These are phyloP conservation scores for Lagerstroemia speciosa DNA, from an alignment of 345 rosid genomes.

Conservation along the genomic window DNA sequence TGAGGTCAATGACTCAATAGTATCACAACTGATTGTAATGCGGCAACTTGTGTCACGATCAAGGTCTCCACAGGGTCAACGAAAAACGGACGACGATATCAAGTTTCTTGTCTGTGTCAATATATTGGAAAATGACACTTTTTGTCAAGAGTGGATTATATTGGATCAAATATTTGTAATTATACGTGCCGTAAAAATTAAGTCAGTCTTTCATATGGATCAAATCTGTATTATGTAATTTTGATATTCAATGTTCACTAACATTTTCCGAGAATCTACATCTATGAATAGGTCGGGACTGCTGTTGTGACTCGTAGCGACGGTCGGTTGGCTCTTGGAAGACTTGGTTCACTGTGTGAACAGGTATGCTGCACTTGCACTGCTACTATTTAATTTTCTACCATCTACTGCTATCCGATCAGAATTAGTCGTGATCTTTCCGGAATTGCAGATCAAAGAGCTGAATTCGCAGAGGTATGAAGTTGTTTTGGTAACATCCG, in stretches of 20 bases:
- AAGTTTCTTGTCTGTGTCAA: no score
- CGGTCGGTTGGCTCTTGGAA: conserved; percentile 91
- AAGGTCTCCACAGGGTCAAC: no score
- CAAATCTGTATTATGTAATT: background rate
- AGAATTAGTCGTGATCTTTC: background rate
- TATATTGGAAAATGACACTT: no score
- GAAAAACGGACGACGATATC: no score
- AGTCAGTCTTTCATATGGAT: background rate
- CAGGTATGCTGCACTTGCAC: conserved; percentile 33
- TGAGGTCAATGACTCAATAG: no score
- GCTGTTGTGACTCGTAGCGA: conserved; percentile 87
- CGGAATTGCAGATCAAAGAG: conserved; percentile 40
- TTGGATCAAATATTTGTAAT: no score
- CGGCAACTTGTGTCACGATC: no score
- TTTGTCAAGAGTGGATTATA: no score
- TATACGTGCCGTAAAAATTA: no score
- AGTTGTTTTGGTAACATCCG: conserved; percentile 84
- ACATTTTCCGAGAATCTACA: background rate
- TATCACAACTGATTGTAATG: no score
- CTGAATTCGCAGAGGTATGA: conserved; percentile 72
- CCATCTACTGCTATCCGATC: background rate
- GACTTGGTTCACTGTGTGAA: conserved; percentile 84
- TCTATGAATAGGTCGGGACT: conserved; percentile 66
- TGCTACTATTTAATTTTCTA: background rate
- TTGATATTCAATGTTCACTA: background rate